Evolutionary conservation across 2,329 filamentous ascomycete genomes (phyloP).

Genomic region (Sporothrix pallida): DNA sequence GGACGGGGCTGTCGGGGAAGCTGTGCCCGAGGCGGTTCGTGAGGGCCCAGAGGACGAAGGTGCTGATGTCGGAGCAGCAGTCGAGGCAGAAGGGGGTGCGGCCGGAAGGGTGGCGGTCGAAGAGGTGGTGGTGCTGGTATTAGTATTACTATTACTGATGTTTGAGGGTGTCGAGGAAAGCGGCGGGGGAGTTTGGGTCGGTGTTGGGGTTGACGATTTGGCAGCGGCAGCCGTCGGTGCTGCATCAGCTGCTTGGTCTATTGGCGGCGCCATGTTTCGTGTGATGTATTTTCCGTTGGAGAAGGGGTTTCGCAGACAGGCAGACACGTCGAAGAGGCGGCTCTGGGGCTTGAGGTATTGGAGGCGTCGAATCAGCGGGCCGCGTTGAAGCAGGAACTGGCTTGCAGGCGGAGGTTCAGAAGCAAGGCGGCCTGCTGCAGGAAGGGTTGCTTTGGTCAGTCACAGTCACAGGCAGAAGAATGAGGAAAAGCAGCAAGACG

Average conservation of each 20-base stretch:
- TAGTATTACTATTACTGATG: slow-evolving; percentile 24
- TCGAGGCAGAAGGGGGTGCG: neutral
- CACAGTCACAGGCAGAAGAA: neutral
- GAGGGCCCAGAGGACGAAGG: neutral
- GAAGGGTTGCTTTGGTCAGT: slow-evolving; percentile 12
- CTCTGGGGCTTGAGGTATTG: neutral
- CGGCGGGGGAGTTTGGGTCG: slow-evolving; percentile 24
- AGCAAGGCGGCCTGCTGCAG: slow-evolving; percentile 16
- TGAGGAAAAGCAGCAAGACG: too few species aligned
- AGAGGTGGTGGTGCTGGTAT: slow-evolving; percentile 7
- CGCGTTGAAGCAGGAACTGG: slow-evolving; percentile 5
- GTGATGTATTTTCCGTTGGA: neutral
- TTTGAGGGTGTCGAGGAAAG: slow-evolving; percentile 9
- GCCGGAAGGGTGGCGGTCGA: slow-evolving; percentile 16
- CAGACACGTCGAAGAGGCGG: slow-evolving; percentile 1
- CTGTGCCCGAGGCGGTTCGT: neutral
- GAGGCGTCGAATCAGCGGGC: slow-evolving; percentile 7
- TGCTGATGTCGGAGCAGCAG: neutral
- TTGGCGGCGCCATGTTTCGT: slow-evolving; percentile 22
- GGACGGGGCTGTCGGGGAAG: neutral
- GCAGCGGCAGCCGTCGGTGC: slow-evolving; percentile 9
- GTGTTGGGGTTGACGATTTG: slow-evolving; percentile 14
- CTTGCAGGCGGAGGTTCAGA: neutral
- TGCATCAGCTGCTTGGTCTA: slow-evolving; percentile 5
- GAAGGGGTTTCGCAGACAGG: neutral